Evolutionary conservation across 2,329 filamentous ascomycete species (phyloP), one percentile per base, ranked within the genome.

Genomic region (Monosporascus sp.): DNA sequence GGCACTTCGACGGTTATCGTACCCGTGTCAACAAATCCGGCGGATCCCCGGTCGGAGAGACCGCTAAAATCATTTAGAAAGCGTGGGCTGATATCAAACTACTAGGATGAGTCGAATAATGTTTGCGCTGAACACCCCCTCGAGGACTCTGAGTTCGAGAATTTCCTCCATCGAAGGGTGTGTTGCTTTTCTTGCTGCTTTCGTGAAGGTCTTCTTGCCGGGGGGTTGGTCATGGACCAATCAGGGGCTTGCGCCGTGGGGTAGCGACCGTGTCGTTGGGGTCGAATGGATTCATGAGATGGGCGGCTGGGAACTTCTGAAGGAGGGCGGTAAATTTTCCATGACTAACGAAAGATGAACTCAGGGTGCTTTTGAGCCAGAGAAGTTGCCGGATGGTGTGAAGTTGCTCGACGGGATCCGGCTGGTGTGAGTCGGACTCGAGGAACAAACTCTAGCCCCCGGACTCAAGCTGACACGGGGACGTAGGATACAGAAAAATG

Each of bases 401-500:
- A 72, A 67, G 56, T 60, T 82, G 22, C 58, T 78, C 49, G 78
- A 75, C 58, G 80, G 79, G 20, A 70, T 84, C 35, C 75, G 81
- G 24, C 68, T 84, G 28, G 68, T 84, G 80, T 83, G 66, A 71
- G 79, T 71, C 31, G 40, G 40, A 51, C 49, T 37, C 41, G 17
- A 22, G 35, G 18, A 49, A 40, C 45, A 47, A 49, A n/a, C 20
- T 45, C 17, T 26, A 37, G 20, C 17, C 43, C 7, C 51, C 26
- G 44, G 41, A 1, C 47, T 53, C 18, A 46, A 11, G 50, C 26
- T 50, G 49, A 54, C 18, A 45, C 55, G 63, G 20, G 59, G 50
- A 4, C 52, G 20, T 60, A 84, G 81, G 45, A 71, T 84, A 24
- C 81, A 85, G 60, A 77, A 76, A 57, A 74, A 82, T 59, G 81